phyloP scores from a whole-genome alignment of 2,329 filamentous ascomycete genomes.

The Xenoacremonium recifei region DNA sequence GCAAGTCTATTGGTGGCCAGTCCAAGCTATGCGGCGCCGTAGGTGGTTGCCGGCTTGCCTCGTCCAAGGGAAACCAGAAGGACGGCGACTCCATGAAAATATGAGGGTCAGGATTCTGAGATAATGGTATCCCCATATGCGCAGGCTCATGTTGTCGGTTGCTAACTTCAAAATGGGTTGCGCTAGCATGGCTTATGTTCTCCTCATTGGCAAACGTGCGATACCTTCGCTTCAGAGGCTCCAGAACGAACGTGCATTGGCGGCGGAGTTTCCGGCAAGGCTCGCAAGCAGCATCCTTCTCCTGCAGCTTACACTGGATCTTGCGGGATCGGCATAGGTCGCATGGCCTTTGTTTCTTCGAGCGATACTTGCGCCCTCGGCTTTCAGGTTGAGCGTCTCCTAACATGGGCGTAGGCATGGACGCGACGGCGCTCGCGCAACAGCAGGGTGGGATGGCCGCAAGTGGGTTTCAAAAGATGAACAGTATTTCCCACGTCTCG shows the following conservation, averaged over 20 bases:
- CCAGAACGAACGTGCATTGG: constrained; percentile 15
- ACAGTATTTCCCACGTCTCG: too few species aligned
- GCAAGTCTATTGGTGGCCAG: too few species aligned
- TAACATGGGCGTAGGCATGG: too few species aligned
- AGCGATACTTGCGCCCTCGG: not conserved
- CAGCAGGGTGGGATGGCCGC: too few species aligned
- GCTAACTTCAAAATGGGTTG: not conserved
- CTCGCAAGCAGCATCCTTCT: constrained; percentile 15
- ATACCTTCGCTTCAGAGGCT: constrained; percentile 12
- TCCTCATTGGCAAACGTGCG: not conserved
- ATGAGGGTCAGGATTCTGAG: not conserved
- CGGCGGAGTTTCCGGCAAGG: constrained; percentile 15
- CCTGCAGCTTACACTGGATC: constrained; percentile 8
- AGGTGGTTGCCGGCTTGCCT: not conserved
- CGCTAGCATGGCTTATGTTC: not conserved
- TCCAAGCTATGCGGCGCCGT: too few species aligned
- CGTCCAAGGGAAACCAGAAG: not conserved
- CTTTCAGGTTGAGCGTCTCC: too few species aligned
- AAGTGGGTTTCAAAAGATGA: too few species aligned
- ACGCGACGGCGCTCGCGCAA: too few species aligned
- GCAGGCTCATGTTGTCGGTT: not conserved
- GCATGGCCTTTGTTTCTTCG: not conserved
- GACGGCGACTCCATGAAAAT: not conserved
- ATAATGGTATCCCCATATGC: not conserved
- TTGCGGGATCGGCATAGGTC: not conserved